phyloP scores from a whole-genome alignment of 169 alveolate species.

The Miamiensis avidus region DNA sequence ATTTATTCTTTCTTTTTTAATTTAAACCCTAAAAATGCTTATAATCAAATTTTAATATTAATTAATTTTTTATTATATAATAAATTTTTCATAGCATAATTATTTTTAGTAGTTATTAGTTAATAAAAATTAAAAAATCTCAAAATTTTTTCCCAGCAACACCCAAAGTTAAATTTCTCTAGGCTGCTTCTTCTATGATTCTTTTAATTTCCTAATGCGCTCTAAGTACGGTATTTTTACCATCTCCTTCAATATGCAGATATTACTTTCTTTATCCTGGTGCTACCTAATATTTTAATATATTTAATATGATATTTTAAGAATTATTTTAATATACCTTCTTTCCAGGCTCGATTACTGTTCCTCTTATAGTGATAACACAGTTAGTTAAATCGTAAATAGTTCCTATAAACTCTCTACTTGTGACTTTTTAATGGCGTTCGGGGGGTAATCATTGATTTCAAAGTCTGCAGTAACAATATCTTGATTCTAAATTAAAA shows the following conservation, averaged over 20 bases:
- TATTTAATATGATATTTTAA: too few species aligned
- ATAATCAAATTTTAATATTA: too few species aligned
- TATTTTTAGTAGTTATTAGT: too few species aligned
- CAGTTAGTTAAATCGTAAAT: slow-evolving; percentile 77
- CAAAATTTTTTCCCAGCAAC: background rate
- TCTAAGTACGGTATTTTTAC: background rate
- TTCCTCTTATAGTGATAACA: slow-evolving; percentile 69
- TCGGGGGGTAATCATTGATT: slow-evolving; percentile 80
- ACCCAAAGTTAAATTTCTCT: background rate
- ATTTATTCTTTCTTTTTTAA: too few species aligned
- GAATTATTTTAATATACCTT: slow-evolving; percentile 26
- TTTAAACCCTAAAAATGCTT: too few species aligned
- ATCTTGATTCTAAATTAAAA: slow-evolving; percentile 29
- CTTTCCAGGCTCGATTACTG: slow-evolving; percentile 66
- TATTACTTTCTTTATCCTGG: background rate
- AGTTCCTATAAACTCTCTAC: slow-evolving; percentile 63
- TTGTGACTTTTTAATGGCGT: slow-evolving; percentile 64
- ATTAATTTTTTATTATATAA: too few species aligned
- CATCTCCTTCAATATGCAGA: background rate
- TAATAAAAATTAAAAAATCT: too few species aligned
- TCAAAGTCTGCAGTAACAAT: slow-evolving; percentile 71
- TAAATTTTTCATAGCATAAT: too few species aligned
- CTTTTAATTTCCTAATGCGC: background rate
- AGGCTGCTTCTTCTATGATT: background rate
- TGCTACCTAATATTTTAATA: background rate